Evolutionary conservation across 495 filamentous ascomycete genomes (phyloP), one percentile per base, ranked within the genome.

Genomic region (Rostrohypoxylon terebratum): DNA sequence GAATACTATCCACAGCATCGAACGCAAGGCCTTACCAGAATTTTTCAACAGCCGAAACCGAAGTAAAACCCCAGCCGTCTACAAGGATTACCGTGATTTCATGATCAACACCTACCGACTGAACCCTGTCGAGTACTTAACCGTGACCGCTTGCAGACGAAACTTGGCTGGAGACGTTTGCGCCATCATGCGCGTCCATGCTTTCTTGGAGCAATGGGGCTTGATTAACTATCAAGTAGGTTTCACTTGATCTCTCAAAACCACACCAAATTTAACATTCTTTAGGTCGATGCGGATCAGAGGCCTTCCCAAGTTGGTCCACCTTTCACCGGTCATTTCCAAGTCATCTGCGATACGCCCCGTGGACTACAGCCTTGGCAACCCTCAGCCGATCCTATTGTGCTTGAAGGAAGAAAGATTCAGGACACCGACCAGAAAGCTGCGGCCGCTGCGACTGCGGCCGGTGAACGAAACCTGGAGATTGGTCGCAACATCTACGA

Each of bases 31-130:
- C 7, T 82, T 99, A 59, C 94, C 94, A 1, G 96, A 99, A 80
- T 99, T 97, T 81, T 99, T 99, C 87, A 98, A 98, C 82, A 93
- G 89, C 80, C 88, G 96, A 44, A 99, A 99, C 80, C 92, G 96
- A 75, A 98, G 95, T 87, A 99, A 99, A 84, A 99, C 96, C 0
- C 90, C 92, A 4, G 90, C 93, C n/a, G 92, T 97, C 14, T 99
- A 98, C 81, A 98, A 98, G 81, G 96, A 99, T 77, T 98, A 98
- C 80, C 90, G 96, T 67, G 95, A 98, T 76, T 99, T 99, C 81
- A 99, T 99, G 96, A 95, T 99, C 80, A 98, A 98, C 79, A 97
- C 96, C 16, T 99, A 99, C 81, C 89, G 96, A 20, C 82, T 99
- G 54, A 98, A 98, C 78, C 96, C 96, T 2, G 87, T 93, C 25